A percentile compares a stretch with the other conserved stretches of the same genome.
Evolutionary conservation across 176 grass and related monocot species (phyloP).

Genomic region (Saccharum spontaneum): DNA sequence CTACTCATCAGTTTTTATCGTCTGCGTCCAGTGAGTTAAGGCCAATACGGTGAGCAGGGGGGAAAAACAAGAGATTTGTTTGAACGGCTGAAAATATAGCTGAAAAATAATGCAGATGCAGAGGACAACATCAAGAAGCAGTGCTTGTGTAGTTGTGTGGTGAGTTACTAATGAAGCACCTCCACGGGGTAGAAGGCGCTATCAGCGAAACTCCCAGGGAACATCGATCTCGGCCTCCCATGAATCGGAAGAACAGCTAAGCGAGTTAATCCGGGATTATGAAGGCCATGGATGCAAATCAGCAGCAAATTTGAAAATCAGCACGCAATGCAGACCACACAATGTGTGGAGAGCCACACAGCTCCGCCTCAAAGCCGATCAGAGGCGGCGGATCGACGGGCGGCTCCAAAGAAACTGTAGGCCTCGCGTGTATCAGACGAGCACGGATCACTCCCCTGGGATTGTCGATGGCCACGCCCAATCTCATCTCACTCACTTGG

Average conservation of each 20-base stretch:
- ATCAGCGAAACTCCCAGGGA: conserved; percentile 66
- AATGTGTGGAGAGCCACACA: conserved; percentile 1
- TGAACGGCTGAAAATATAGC: too few species aligned
- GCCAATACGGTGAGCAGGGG: too few species aligned
- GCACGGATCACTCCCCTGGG: background rate
- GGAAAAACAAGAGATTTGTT: too few species aligned
- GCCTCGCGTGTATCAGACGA: conserved; percentile 26
- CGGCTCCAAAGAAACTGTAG: background rate
- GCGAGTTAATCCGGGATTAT: conserved; percentile 64
- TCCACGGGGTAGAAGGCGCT: conserved; percentile 36
- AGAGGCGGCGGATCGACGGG: background rate
- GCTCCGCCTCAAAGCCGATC: background rate
- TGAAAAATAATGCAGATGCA: too few species aligned
- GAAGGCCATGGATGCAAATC: conserved; percentile 32
- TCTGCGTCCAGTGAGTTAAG: too few species aligned
- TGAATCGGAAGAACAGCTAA: conserved; percentile 74
- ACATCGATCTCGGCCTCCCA: conserved; percentile 58
- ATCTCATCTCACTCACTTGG: too few species aligned
- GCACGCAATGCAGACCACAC: background rate
- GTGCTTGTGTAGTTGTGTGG: conserved; percentile 51
- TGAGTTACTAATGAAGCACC: conserved; percentile 71
- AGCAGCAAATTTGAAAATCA: too few species aligned
- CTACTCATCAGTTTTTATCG: too few species aligned
- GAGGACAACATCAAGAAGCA: background rate
- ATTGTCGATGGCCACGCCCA: background rate